These are phyloP conservation scores for Trichoderma cornu-damae DNA, from an alignment of 2,329 filamentous ascomycete species.

Conservation along the genomic window DNA sequence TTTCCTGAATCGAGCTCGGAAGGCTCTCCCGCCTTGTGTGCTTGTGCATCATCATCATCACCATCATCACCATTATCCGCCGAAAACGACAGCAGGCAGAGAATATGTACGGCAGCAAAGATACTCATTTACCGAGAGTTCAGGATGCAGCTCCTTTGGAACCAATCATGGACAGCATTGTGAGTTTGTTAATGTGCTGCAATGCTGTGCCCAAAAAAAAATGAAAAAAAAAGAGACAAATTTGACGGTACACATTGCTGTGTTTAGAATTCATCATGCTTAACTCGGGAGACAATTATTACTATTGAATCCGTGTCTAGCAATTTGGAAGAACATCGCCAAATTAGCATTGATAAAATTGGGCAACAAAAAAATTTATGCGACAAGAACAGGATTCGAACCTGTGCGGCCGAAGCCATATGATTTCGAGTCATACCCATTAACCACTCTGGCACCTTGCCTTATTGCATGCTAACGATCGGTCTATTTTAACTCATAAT, in stretches of 20 bases:
- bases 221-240: neutral
- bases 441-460: slow-evolving; percentile 19
- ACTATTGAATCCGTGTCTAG: no score
- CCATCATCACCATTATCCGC: no score
- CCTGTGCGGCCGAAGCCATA: slow-evolving; percentile 19
- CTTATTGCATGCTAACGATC: neutral
- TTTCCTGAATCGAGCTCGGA: no score
- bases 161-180: neutral
- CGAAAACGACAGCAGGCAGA: neutral
- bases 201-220: neutral
- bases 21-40: neutral
- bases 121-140: neutral
- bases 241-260: no score
- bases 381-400: slow-evolving; percentile 19
- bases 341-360: neutral
- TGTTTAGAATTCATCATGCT: no score
- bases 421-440: slow-evolving; percentile 19
- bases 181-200: neutral
- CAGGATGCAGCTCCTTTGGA: neutral
- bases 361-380: slow-evolving; percentile 2
- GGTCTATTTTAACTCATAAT: neutral
- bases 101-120: neutral
- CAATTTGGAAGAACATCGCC: neutral
- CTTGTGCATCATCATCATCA: neutral
- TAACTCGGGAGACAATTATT: no score